phyloP scores from a whole-genome alignment of 2,329 filamentous ascomycete species.

The Nothopassalora personata region DNA sequence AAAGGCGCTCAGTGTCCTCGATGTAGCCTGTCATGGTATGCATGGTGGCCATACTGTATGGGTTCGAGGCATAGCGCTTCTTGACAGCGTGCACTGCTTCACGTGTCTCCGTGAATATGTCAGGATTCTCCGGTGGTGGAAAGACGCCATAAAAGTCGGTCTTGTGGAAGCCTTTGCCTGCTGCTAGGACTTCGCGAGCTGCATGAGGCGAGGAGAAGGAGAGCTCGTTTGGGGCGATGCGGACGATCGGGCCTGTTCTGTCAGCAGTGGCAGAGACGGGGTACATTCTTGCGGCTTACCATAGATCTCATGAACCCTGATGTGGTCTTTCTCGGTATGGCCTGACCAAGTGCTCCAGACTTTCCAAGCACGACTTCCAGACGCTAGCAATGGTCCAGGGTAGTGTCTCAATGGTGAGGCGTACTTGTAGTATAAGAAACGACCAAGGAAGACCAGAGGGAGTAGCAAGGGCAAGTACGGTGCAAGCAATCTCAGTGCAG shows the following conservation, averaged over 20 bases:
- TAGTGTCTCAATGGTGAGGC: conserved; percentile 27
- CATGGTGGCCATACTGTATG: conserved; percentile 52
- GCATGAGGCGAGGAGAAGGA: conserved; percentile 28
- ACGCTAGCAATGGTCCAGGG: conserved; percentile 28
- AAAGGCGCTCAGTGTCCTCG: conserved; percentile 47
- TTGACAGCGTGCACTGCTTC: conserved; percentile 53
- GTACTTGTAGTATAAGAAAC: conserved; percentile 28
- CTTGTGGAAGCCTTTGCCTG: conserved; percentile 31
- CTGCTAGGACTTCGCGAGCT: conserved; percentile 29
- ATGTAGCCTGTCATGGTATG: conserved; percentile 49
- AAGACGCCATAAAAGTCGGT: conserved; percentile 42
- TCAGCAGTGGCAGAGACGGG: not conserved
- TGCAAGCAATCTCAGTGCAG: conserved; percentile 12
- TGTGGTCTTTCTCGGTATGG: conserved; percentile 26
- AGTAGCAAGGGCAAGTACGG: conserved; percentile 22
- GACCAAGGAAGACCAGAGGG: conserved; percentile 23
- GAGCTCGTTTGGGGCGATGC: conserved; percentile 30
- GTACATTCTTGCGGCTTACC: not conserved
- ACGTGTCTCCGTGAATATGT: conserved; percentile 54
- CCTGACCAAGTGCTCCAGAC: conserved; percentile 23
- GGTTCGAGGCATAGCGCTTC: conserved; percentile 41
- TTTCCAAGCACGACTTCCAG: conserved; percentile 29
- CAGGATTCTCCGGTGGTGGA: conserved; percentile 52
- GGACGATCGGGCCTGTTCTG: conserved; percentile 24
- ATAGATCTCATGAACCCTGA: conserved; percentile 21